Percentiles rank a stretch among this genome's conserved stretches.
Evolutionary conservation across 345 rosid species (phyloP).

Genomic region (Dipteronia sinensis): DNA sequence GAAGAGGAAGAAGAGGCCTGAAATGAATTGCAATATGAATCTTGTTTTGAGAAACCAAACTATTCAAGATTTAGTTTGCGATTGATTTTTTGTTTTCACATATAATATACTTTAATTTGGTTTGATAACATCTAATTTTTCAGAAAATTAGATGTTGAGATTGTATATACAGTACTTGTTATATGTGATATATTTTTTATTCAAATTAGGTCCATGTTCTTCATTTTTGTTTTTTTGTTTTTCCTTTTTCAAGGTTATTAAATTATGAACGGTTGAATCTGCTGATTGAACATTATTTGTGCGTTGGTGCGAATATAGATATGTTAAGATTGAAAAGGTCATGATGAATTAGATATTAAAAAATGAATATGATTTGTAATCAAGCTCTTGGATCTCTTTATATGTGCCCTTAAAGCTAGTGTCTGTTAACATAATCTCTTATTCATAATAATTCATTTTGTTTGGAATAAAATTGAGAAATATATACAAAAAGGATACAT

Average conservation of each 20-base stretch:
- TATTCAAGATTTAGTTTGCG: slow-evolving; percentile 34
- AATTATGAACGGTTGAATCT: not conserved
- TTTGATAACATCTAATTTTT: not conserved
- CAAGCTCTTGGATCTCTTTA: too few species aligned
- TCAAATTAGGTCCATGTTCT: slow-evolving; percentile 1
- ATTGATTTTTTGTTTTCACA: slow-evolving; percentile 6
- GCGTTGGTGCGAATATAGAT: too few species aligned
- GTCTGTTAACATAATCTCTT: too few species aligned
- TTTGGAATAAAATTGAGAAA: too few species aligned
- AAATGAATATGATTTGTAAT: too few species aligned
- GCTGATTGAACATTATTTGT: too few species aligned
- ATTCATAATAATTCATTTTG: too few species aligned
- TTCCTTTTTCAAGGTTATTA: not conserved
- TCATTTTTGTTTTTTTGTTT: not conserved
- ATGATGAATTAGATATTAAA: too few species aligned
- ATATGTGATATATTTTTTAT: not conserved
- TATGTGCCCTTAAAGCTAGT: too few species aligned
- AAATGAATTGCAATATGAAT: slow-evolving; percentile 44
- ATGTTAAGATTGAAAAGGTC: too few species aligned
- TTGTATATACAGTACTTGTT: not conserved
- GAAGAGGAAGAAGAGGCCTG: slow-evolving; percentile 35
- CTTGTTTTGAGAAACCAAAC: slow-evolving; percentile 27
- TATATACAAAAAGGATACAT: too few species aligned
- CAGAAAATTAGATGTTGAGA: not conserved
- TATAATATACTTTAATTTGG: not conserved